Conservation (phyloP, 345 rosid genomes). For the Raphanus sativus region DNA sequence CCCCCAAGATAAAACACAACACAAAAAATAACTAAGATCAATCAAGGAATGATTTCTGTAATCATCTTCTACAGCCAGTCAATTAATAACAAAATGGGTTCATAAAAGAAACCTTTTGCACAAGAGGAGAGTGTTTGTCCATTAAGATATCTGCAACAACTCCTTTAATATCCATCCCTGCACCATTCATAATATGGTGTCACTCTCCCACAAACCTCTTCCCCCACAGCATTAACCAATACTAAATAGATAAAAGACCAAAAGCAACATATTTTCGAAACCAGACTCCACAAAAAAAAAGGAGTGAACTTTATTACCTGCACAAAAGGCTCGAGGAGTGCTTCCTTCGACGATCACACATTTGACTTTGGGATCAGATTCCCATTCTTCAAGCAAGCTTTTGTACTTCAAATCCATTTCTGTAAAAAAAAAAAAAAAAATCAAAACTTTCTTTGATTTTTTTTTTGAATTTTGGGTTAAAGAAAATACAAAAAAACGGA, state of each 20-base stretch:
- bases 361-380: slow-evolving; percentile 67
- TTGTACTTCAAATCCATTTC: slow-evolving; percentile 81
- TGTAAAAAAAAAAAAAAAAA: slow-evolving; percentile 32
- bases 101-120: slow-evolving; percentile 60
- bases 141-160: slow-evolving; percentile 72
- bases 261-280: not conserved
- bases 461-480: not conserved
- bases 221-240: slow-evolving; percentile 19
- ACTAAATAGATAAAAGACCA: not conserved
- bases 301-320: slow-evolving; percentile 48
- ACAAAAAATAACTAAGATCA: not conserved
- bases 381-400: slow-evolving; percentile 84
- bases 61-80: slow-evolving; percentile 4
- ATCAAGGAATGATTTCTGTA: slow-evolving; percentile 9
- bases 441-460: not conserved
- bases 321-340: slow-evolving; percentile 79
- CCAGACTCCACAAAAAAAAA: slow-evolving; percentile 1
- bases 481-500: slow-evolving; percentile 11
- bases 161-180: slow-evolving; percentile 94
- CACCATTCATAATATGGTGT: slow-evolving; percentile 44
- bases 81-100: not conserved
- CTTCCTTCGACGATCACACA: slow-evolving; percentile 81
- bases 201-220: slow-evolving; percentile 43
- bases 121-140: slow-evolving; percentile 74
- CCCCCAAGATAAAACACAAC: not conserved